A percentile compares a stretch with the other conserved stretches of the same genome.
phyloP scores from a whole-genome alignment of 2,329 filamentous ascomycete genomes.

The Aureobasidium sp. region DNA sequence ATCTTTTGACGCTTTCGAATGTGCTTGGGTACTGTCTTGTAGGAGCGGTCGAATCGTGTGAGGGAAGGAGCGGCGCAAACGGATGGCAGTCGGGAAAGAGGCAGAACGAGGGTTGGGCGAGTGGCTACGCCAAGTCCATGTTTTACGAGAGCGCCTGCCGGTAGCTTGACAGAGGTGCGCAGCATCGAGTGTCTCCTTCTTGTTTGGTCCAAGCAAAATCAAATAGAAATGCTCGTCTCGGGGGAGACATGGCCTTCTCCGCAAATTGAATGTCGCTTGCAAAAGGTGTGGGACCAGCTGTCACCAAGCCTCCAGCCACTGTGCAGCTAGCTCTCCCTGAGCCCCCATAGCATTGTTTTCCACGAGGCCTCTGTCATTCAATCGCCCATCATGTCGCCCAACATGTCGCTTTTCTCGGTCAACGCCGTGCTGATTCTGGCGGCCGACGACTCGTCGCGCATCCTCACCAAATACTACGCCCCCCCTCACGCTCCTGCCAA shows the following conservation, averaged over 20 bases:
- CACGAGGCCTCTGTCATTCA: too few species aligned
- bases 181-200: constrained; percentile 5
- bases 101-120: background rate
- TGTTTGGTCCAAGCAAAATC: background rate
- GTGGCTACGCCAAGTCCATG: constrained; percentile 7
- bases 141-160: constrained; percentile 9
- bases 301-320: background rate
- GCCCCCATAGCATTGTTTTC: too few species aligned
- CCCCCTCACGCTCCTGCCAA: constrained; percentile 61
- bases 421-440: constrained; percentile 48
- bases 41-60: background rate
- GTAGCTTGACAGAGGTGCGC: background rate
- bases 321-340: constrained; percentile 7
- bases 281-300: constrained; percentile 11
- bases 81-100: background rate
- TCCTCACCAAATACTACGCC: constrained; percentile 90
- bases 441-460: constrained; percentile 80
- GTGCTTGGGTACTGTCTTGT: constrained; percentile 8
- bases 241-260: constrained; percentile 1
- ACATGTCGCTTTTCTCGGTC: constrained; percentile 49
- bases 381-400: constrained; percentile 40
- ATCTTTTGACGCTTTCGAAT: constrained; percentile 8
- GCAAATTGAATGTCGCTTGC: constrained; percentile 11
- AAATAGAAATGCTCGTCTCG: background rate
- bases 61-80: background rate